Percentiles rank a stretch among this genome's conserved stretches.
Evolutionary conservation across 768 basidiomycete species (phyloP).

Genomic region (Boletus sensibilis): DNA sequence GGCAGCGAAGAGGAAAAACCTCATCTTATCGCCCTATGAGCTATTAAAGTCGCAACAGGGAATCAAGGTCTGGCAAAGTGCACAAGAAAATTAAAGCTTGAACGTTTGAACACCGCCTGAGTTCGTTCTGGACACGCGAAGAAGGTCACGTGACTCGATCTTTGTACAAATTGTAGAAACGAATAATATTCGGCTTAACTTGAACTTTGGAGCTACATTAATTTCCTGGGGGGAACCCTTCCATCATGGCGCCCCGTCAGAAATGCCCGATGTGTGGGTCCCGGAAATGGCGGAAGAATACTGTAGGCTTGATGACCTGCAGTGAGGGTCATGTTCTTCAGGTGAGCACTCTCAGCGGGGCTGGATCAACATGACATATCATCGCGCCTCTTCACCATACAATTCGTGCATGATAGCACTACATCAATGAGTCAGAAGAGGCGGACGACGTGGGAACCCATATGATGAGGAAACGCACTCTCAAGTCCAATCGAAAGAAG

Average conservation of each 20-base stretch:
- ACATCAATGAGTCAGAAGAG: constrained; percentile 77
- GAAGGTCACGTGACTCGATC: constrained; percentile 14
- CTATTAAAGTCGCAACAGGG: not conserved
- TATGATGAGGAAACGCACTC: constrained; percentile 59
- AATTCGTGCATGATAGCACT: constrained; percentile 50
- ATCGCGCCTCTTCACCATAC: not conserved
- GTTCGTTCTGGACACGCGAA: not conserved
- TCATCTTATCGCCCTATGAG: constrained; percentile 42
- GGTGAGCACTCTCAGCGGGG: constrained; percentile 43
- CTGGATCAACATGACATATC: not conserved
- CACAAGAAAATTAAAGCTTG: not conserved
- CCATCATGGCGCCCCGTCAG: constrained; percentile 54
- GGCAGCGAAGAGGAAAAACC: constrained; percentile 43
- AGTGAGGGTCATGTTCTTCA: constrained; percentile 90
- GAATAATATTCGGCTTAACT: not conserved
- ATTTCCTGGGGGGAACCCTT: not conserved
- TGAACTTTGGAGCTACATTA: not conserved
- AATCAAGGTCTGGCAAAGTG: not conserved
- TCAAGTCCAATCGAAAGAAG: constrained; percentile 58
- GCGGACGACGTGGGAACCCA: constrained; percentile 63
- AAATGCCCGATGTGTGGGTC: constrained; percentile 81
- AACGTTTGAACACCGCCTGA: not conserved
- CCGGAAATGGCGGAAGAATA: constrained; percentile 84
- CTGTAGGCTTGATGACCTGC: constrained; percentile 79
- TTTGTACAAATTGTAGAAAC: no score